phyloP scores from a whole-genome alignment of 768 basidiomycete species.

The Russula ochroleuca region DNA sequence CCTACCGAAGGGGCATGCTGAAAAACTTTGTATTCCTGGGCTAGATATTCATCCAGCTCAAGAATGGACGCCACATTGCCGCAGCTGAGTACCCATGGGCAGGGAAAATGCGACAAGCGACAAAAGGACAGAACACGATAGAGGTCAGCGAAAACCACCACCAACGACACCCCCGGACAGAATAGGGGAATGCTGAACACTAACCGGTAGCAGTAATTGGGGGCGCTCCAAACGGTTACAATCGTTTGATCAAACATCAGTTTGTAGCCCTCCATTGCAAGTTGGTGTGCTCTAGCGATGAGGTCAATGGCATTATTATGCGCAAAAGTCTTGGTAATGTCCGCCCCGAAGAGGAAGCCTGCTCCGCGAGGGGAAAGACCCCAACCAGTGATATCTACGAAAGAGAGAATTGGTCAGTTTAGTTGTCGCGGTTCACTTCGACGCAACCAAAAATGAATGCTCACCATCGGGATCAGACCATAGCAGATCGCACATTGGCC shows the following conservation, averaged over 20 bases:
- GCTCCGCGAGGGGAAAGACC: conserved; percentile 97
- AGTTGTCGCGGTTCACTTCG: neutral
- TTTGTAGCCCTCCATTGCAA: conserved; percentile 97
- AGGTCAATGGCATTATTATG: conserved; percentile 91
- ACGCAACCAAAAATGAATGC: conserved; percentile 25
- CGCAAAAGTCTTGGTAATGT: conserved; percentile 85
- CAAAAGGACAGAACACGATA: neutral
- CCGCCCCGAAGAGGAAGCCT: conserved; percentile 90
- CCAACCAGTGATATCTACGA: conserved; percentile 85
- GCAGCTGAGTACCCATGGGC: conserved; percentile 49
- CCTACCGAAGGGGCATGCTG: conserved; percentile 80
- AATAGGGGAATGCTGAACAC: conserved; percentile 33
- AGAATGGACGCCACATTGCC: conserved; percentile 95
- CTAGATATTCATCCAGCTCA: conserved; percentile 87
- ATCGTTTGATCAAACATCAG: conserved; percentile 94
- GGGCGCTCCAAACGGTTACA: conserved; percentile 97
- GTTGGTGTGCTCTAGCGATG: conserved; percentile 95
- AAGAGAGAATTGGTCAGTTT: neutral
- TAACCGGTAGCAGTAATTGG: conserved; percentile 96
- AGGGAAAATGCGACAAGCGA: neutral
- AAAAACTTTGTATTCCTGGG: conserved; percentile 96
- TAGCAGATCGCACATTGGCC: conserved; percentile 97
- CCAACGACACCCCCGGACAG: neutral
- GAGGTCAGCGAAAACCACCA: neutral
- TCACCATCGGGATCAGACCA: conserved; percentile 98